Evolutionary conservation across 2,329 filamentous ascomycete genomes (phyloP), one percentile per base, ranked within the genome.

Genomic region (Phialophora verrucosa): DNA sequence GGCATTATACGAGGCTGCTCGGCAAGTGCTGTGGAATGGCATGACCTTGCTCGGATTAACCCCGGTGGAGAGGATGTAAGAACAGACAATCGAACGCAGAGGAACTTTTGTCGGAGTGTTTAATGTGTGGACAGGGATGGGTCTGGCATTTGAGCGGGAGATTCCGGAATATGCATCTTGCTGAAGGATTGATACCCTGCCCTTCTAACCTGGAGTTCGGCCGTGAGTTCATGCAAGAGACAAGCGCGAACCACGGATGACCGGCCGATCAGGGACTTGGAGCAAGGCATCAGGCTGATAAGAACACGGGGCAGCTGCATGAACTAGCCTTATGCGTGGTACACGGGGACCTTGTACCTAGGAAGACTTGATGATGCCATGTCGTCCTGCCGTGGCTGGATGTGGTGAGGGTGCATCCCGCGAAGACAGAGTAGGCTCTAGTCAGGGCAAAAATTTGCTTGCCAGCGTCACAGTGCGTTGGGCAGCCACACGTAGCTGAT

Each of bases 1-100:
- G 76, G 85, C 86, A 31, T 76, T 90, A 74, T 90, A 90, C 72
- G 83, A 85, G 65, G 82, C 81, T 7, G 87, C 87, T 8, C 83
- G 87, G 72, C 86, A 88, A 74, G 87, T 90, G 25, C 77, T 90
- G 74, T 80, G 83, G 75, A 90, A 89, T 76, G 88, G 87, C 35
- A 90, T 90, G 87, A 81, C 82, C 73, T 75, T 90, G 63, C 77
- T 90, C 64, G 88, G 88, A 38, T 77, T 90, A 71, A 85, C 82
- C 79, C 91, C 91, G 25, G 86, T 89, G 58, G 80, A 87, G 77
- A 82, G 86, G 55, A 73, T 73, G 71, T 73, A 68, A 66, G 49
- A 47, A 58, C 12, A 42, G 56, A 32, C 59, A 38, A 64, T 31
- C n/a, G 11, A n/a, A n/a, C 14, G 35, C 56, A 44, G 64, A 25